Base-by-base conservation (phyloP, 2,329 filamentous ascomycete genomes). In the Colletotrichum melonis region DNA sequence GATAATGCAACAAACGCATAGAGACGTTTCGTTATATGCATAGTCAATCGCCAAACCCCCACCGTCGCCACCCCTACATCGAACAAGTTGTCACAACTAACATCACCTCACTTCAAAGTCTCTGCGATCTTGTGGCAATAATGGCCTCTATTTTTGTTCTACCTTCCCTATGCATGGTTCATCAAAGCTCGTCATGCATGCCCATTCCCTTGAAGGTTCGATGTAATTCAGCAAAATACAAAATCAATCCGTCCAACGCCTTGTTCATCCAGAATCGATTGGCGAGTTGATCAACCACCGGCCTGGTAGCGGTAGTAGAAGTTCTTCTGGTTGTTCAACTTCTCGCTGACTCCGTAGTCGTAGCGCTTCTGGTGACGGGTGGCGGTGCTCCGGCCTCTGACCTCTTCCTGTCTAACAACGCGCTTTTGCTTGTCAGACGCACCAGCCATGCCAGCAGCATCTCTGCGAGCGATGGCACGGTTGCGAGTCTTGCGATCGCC, bases 391-490 rank as follows among this genome's bases (percentile, higher is more conserved):
- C 90, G 87, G 69, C 92, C 91, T 78, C 92, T 90, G 82, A 92
- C 91, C 83, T 96, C 93, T 9, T 89, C 87, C 59, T 88, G 89
- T 26, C 86, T 84, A 22, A 94, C 90, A 75, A 92, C 90, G 64
- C 88, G 88, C 85, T 92, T 96, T 87, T 94, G 94, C 72, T 89
- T 86, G n/a, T 93, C 92, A 6, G 90, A 91, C 7, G 94, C 93
- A 57, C 94, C 94, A 58, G 92, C 80, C 92, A 98, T 94, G 56
- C 95, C 95, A 35, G 89, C 92, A 75, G 95, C 92, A 24, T 91
- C 92, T 74, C 95, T 91, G 65, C 88, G 91, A 57, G 92, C 86
- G 26, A 94, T 80, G 22, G 89, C 88, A 56, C 89, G 86, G 74
- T 88, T 84, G 65, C 83, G 81, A 49, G 73, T 57, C 49, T 56